Base-by-base conservation (phyloP, 371 early-diverging fungal genomes). In the Mortierella sp. region DNA sequence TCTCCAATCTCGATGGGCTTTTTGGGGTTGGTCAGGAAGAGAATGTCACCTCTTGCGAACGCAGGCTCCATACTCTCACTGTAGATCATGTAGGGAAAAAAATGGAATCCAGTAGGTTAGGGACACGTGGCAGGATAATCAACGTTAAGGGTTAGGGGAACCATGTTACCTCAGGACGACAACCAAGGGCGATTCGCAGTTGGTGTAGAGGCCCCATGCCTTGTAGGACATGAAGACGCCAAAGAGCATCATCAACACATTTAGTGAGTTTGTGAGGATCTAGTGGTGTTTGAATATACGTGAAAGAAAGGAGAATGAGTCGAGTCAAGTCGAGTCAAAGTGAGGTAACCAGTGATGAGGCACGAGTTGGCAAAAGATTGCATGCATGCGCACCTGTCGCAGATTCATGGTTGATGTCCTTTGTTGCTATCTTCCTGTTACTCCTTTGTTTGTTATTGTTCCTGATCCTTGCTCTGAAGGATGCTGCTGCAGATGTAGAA, bases 1-100 rank as follows among this genome's bases (percentile, higher is more conserved):
- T 99, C 99, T 72, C 99, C 99, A 32, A 95, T 91, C 39, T 89
- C 85, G 26, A 97, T 87, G 18, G 96, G 94, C 10, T 85, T 87
- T 47, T 88, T 85, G 45, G 90, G 90, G 69, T 94, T 87, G 58
- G 90, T 85, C 45, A 99, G 87, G 72, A 99, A 94, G 26, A 99
- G 88, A 69, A 99, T 93, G 84, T 99, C 99, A 30, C 99, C 99
- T 72, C 98, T 90, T 72, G 95, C 89, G 84, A 99, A 99, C 28
- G 98, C 99, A 39, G 99, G 99, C 71, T 96, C 96, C 99, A 99
- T 99, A 85, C 96, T 96, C 73, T 96, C 99, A 86, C 98, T 98
- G 9, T 35, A 35, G 30, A 43, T 26, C 5, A 49, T 24, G 18
- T 16, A 26, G 58, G 30, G 20, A 62, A 16, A 39, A 70, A 58